Evolutionary conservation across 1,284 basidiomycete genomes (phyloP), one percentile per base, ranked within the genome.

Genomic region (Schizophyllum commune): DNA sequence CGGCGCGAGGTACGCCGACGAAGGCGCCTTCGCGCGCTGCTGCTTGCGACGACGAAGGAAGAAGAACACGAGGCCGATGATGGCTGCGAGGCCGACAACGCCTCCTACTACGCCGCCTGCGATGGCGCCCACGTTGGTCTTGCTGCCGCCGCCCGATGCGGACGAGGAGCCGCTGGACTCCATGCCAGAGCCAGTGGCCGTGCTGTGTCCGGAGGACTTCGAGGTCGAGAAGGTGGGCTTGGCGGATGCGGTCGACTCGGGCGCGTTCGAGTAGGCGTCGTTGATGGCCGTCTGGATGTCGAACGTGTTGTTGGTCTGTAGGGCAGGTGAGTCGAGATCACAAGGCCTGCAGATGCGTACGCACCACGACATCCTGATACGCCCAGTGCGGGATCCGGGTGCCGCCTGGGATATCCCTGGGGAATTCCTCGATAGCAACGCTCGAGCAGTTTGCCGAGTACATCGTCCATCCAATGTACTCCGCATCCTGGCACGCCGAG

Each of bases 41-140:
- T 47, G 39, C 39, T 17, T 11, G 39, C 72, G 71, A 21, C 71
- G 73, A 33, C 74, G 72, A 32, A 74, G 65, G 60, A 75, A 68
- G 72, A 73, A 76, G 58, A 75, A 72, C 0, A 71, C 63, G 4
- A 73, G 57, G 1, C 69, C 74, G n/a, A 66, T 71, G 21, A 78
- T 64, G 32, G 77, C 64, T 6, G 69, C 71, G 15, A 79, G 58
- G 32, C 60, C 67, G 55, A 74, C 70, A 9, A 79, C 62, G 20
- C 77, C 80, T 4, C 78, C 80, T 1, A 82, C 73, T 7, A 78
- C 75, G 32, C 79, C 79, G 5, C 79, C 79, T 21, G 77, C 77
- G 47, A 83, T 81, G 5, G 77, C 77, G 6, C 79, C 80, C n/a
- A 76, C 70, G 62, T 77, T 71, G 20, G 70, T 65, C 33, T 66